A percentile compares a stretch with the other conserved stretches of the same genome.
Conservation (phyloP, 2,329 filamentous ascomycete species). For the Beauveria sp. region DNA sequence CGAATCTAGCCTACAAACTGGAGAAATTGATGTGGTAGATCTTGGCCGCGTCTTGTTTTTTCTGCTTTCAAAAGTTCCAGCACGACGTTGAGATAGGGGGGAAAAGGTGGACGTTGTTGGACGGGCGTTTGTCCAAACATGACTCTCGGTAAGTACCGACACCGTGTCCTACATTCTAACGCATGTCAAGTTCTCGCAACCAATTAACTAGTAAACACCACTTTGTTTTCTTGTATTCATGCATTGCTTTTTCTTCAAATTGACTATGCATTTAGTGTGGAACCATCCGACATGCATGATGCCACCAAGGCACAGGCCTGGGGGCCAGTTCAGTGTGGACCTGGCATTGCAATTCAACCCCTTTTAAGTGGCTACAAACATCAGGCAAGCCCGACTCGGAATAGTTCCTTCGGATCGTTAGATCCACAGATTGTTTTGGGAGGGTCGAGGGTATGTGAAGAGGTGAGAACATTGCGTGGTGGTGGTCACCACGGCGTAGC, state of each 20-base stretch:
- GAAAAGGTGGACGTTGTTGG: too few relatives aligned
- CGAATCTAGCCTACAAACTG: neutral
- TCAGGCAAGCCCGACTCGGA: neutral
- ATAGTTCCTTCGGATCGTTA: neutral
- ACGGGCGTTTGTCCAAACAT: too few relatives aligned
- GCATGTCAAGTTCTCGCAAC: too few relatives aligned
- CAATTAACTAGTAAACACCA: too few relatives aligned
- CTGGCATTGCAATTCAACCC: conserved; percentile 3
- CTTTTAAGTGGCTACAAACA: conserved; percentile 1
- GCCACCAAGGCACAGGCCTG: neutral
- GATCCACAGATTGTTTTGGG: neutral
- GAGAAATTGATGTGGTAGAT: neutral
- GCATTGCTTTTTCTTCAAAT: neutral
- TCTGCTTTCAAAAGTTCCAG: neutral
- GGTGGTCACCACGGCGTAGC: neutral
- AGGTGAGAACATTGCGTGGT: neutral
- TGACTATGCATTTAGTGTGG: neutral
- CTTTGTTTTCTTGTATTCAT: neutral
- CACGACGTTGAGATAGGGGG: too few relatives aligned
- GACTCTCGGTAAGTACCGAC: too few relatives aligned
- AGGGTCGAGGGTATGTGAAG: too few relatives aligned
- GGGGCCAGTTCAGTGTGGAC: neutral
- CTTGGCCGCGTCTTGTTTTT: neutral
- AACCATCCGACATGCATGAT: neutral
- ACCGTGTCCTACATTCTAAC: too few relatives aligned